These are phyloP conservation scores for Coniochaeta prunicola DNA, from an alignment of 2,329 filamentous ascomycete genomes.

Conservation along the genomic window DNA sequence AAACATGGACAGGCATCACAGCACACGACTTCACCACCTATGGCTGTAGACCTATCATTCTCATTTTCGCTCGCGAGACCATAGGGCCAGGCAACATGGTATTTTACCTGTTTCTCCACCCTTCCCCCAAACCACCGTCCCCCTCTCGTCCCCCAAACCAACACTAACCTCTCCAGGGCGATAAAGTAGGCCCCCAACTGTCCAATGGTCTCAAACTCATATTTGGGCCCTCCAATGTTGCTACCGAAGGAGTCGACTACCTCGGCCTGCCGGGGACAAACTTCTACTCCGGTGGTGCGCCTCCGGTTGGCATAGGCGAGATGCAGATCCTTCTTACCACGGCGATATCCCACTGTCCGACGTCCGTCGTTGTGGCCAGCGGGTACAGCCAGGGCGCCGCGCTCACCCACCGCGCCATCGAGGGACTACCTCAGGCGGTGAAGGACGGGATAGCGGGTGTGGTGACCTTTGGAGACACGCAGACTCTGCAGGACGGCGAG, in stretches of 20 bases:
- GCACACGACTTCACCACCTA: constrained; percentile 2
- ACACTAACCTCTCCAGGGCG: constrained; percentile 1
- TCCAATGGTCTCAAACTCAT: constrained; percentile 11
- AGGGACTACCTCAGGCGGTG: constrained; percentile 10
- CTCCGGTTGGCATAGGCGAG: constrained; percentile 16
- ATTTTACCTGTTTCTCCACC: not conserved
- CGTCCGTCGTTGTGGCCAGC: constrained; percentile 6
- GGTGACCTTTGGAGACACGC: constrained; percentile 21
- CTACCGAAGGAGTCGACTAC: constrained; percentile 18
- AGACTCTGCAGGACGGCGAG: constrained; percentile 10
- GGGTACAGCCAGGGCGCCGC: constrained; percentile 20
- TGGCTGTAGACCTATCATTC: constrained; percentile 5
- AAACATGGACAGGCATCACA: constrained; percentile 1
- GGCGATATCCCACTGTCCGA: constrained; percentile 4
- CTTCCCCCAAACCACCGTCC: not conserved
- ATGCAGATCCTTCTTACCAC: constrained; percentile 5
- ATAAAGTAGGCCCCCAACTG: constrained; percentile 10
- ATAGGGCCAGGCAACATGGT: constrained; percentile 5
- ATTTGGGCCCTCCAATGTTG: constrained; percentile 11
- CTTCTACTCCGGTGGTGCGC: constrained; percentile 19
- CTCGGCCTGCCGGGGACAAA: constrained; percentile 19
- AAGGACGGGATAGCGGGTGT: constrained; percentile 17
- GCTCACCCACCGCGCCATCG: constrained; percentile 21
- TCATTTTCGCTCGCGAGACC: constrained; percentile 4
- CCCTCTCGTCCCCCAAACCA: not conserved